Base-by-base conservation (phyloP, 768 basidiomycete genomes). In the Amanita pseudoporphyria region DNA sequence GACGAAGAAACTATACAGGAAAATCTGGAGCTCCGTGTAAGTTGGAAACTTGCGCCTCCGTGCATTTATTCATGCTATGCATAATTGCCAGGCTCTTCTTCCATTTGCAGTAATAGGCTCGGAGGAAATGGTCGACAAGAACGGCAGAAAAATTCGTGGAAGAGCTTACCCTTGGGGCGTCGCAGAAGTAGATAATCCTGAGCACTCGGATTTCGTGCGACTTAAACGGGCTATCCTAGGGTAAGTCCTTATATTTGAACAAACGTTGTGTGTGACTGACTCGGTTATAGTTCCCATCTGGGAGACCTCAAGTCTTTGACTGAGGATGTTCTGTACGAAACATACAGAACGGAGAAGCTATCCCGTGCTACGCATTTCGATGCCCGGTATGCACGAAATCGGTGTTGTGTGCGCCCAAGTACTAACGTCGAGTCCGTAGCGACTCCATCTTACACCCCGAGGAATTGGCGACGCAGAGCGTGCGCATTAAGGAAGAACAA, bases 101-200 rank as follows among this genome's bases (percentile, higher is more conserved):
- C 91, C 91, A 0, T 91, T 95, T 62, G 86, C 89, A 13, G 82
- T 95, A 55, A 79, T 93, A 47, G 90, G 91, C 18, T 88, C 86
- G 6, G 87, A 91, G 64, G 89, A 92, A 56, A 87, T 90, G 62
- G 73, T 91, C 37, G 80, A 87, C 60, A 73, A 92, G 49, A 79
- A 84, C 31, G 89, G 88, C 37, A 79, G 88, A 64, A 74, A 75
- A 26, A 77, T 90, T 51, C 81, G 89, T 47, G 89, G 84, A 24
- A 72, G 91, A 54, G 77, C 88, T 49, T 94, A 93, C 65, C 91
- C 91, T 0, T 95, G 91, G 91, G 91, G 91, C 62, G 71, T 90
- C 30, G 90, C 87, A 52, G 88, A 92, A 64, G 86, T 93, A 39
- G 90, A 95, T 66, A 90, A 95, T 71, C 87, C 88, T 12, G 76